Evolutionary conservation across 1,139 yeast genomes (phyloP).

Genomic region (Tardiomyces blankii): DNA sequence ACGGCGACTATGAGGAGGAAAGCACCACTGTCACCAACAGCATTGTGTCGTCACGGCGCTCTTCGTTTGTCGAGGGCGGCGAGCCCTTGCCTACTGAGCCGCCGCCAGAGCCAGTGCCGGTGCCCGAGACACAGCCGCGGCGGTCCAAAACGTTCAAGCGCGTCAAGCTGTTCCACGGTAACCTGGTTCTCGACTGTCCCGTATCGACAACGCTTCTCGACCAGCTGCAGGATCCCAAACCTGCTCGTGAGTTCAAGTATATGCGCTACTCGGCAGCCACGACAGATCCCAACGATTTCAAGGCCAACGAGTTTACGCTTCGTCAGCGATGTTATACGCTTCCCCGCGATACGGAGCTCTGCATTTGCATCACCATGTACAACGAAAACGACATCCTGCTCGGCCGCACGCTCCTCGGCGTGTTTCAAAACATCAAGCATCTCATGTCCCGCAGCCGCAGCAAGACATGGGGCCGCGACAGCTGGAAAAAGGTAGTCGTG

Average conservation of each 20-base stretch:
- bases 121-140: neutral
- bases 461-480: constrained; percentile 65
- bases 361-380: constrained; percentile 70
- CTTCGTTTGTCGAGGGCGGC: constrained; percentile 3
- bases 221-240: constrained; percentile 37
- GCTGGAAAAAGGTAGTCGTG: constrained; percentile 73
- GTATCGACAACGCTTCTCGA: constrained; percentile 50
- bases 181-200: constrained; percentile 71
- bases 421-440: constrained; percentile 60
- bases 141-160: constrained; percentile 24
- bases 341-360: constrained; percentile 59
- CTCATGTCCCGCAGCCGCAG: constrained; percentile 46
- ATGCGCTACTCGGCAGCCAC: constrained; percentile 79
- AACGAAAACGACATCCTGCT: constrained; percentile 67
- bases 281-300: constrained; percentile 61
- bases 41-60: neutral
- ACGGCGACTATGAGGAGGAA: constrained; percentile 12
- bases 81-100: constrained; percentile 5
- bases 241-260: constrained; percentile 58
- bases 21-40: neutral
- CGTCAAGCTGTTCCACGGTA: constrained; percentile 54
- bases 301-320: constrained; percentile 44
- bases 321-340: constrained; percentile 58
- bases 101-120: constrained; percentile 1
- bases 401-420: constrained; percentile 66